These are phyloP conservation scores for Bipolaris victoriae DNA, from an alignment of 2,329 filamentous ascomycete genomes.

Conservation along the genomic window DNA sequence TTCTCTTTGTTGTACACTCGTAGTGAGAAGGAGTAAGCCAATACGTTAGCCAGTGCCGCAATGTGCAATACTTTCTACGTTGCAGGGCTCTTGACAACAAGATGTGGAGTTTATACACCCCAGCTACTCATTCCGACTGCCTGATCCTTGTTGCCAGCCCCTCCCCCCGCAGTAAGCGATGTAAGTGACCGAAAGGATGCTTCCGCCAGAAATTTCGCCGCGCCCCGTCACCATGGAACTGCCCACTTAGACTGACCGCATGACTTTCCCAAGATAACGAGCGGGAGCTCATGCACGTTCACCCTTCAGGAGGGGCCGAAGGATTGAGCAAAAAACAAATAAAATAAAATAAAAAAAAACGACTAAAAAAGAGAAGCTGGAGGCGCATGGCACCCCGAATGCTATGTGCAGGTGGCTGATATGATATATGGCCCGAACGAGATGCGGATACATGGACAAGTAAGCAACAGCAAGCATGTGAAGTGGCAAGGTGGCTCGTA, in stretches of 20 bases:
- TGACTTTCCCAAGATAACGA: background rate
- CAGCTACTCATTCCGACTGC: background rate
- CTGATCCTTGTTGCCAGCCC: conserved; percentile 16
- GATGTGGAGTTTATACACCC: background rate
- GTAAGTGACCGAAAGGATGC: conserved; percentile 7
- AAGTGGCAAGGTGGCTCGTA: conserved; percentile 23
- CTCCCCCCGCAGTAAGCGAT: conserved; percentile 18
- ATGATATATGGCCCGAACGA: conserved; percentile 12
- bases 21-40: background rate
- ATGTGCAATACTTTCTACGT: background rate
- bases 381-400: background rate
- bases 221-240: conserved; percentile 2
- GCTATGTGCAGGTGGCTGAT: background rate
- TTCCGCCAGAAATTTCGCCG: conserved; percentile 18
- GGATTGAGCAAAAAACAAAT: background rate
- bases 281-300: background rate
- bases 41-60: background rate
- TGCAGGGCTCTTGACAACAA: background rate
- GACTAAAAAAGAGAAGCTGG: background rate
- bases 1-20: background rate
- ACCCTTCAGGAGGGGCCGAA: background rate
- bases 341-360: background rate
- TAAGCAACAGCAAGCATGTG: conserved; percentile 13
- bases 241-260: conserved; percentile 1
- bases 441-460: conserved; percentile 1